Conservation (phyloP, 331 rosid species). For the Quercus tomentella region DNA sequence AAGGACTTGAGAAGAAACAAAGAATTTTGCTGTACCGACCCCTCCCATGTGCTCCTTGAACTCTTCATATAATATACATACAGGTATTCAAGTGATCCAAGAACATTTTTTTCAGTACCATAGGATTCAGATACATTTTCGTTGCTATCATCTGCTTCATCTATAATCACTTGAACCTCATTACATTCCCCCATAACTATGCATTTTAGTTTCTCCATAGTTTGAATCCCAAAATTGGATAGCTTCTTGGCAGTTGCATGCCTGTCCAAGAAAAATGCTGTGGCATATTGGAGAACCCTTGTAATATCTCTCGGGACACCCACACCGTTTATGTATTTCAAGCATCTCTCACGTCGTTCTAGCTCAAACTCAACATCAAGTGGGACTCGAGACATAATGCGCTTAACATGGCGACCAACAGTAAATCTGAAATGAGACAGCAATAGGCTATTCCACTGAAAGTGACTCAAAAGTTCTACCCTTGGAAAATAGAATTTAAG, state of each 20-base stretch:
- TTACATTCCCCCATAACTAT: constrained; percentile 20
- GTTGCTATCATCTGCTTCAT: not conserved
- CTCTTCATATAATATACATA: constrained; percentile 26
- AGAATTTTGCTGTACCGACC: not conserved
- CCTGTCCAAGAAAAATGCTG: constrained; percentile 12
- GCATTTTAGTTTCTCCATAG: not conserved
- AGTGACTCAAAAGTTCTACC: not conserved
- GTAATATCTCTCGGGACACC: not conserved
- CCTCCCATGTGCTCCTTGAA: constrained; percentile 13
- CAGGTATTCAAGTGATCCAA: not conserved
- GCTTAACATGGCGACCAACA: constrained; percentile 14
- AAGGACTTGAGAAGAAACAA: not conserved
- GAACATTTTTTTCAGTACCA: not conserved
- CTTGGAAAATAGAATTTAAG: not conserved
- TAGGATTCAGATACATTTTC: not conserved
- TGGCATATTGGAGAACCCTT: not conserved
- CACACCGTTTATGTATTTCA: constrained; percentile 17
- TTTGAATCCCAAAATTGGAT: not conserved
- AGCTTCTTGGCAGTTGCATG: constrained; percentile 15
- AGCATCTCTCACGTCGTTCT: not conserved
- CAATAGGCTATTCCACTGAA: not conserved
- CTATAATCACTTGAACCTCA: constrained; percentile 13
- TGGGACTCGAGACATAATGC: constrained; percentile 15
- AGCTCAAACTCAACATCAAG: not conserved
- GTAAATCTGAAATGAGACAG: not conserved